phyloP scores from a whole-genome alignment of 768 basidiomycete genomes.

The Suillus occidentalis region DNA sequence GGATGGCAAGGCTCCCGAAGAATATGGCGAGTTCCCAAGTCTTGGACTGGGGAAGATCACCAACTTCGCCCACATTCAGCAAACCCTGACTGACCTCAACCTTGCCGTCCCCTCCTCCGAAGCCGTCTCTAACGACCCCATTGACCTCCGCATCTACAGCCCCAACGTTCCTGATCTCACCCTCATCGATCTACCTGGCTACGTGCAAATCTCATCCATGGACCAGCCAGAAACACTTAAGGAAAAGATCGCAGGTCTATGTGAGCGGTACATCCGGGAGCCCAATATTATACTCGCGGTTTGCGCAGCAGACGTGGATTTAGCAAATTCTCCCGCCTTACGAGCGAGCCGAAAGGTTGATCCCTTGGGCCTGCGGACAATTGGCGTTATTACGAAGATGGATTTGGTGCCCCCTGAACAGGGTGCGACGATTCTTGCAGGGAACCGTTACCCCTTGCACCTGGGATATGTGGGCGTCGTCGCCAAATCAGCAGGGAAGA shows the following conservation, averaged over 20 bases:
- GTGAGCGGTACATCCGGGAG: slow-evolving; percentile 97
- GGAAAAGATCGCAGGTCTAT: slow-evolving; percentile 85
- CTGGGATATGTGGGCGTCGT: slow-evolving; percentile 98
- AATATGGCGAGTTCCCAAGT: slow-evolving; percentile 94
- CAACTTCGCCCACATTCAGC: slow-evolving; percentile 90
- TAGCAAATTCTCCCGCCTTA: slow-evolving; percentile 96
- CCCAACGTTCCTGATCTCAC: slow-evolving; percentile 96
- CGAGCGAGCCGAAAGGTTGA: slow-evolving; percentile 93
- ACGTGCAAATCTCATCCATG: slow-evolving; percentile 91
- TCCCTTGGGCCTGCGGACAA: slow-evolving; percentile 85
- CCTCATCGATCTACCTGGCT: slow-evolving; percentile 95
- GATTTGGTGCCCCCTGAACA: slow-evolving; percentile 85
- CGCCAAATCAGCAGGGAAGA: slow-evolving; percentile 70
- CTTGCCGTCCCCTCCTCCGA: slow-evolving; percentile 87
- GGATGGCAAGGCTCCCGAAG: slow-evolving; percentile 55
- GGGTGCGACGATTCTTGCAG: slow-evolving; percentile 77
- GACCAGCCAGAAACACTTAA: slow-evolving; percentile 95
- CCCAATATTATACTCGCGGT: slow-evolving; percentile 99
- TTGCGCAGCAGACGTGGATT: slow-evolving; percentile 97
- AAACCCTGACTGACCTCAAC: slow-evolving; percentile 92
- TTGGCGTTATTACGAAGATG: slow-evolving; percentile 99
- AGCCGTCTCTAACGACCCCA: slow-evolving; percentile 88
- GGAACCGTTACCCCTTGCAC: slow-evolving; percentile 95
- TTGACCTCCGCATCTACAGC: slow-evolving; percentile 95
- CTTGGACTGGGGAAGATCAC: slow-evolving; percentile 88